Evolutionary conservation across 208 protist genomes (phyloP).

Genomic region (Leishmania guyanensis): DNA sequence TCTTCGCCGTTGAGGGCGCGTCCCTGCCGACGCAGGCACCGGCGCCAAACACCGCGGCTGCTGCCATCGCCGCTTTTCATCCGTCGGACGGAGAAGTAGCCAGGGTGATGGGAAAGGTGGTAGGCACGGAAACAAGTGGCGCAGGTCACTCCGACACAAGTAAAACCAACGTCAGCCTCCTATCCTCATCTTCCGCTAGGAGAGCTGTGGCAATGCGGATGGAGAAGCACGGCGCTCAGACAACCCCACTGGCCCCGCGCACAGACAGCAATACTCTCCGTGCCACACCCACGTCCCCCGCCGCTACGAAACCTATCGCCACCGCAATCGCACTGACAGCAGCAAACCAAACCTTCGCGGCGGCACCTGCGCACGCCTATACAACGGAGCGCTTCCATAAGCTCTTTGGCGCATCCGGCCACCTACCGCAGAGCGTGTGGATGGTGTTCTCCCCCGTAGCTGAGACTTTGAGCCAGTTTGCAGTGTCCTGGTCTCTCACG

Average conservation of each 20-base stretch:
- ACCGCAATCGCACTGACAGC: too few species aligned
- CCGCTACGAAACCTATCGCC: too few species aligned
- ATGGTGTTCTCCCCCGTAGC: constrained; percentile 15
- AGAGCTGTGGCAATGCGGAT: neutral
- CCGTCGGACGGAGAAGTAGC: neutral
- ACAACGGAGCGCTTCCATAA: constrained; percentile 24
- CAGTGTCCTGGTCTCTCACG: constrained; percentile 29
- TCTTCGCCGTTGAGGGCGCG: constrained; percentile 25
- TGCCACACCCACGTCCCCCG: neutral
- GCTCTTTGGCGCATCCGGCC: constrained; percentile 16
- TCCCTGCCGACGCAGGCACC: neutral
- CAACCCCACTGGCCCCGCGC: neutral
- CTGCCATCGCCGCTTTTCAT: neutral
- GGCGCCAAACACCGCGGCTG: neutral
- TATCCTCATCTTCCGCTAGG: neutral
- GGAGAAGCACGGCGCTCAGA: constrained; percentile 1
- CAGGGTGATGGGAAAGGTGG: neutral
- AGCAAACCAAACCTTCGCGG: neutral
- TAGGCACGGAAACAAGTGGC: neutral
- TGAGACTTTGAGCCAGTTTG: constrained; percentile 20
- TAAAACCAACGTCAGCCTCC: neutral
- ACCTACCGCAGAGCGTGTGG: constrained; percentile 20
- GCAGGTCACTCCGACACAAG: neutral
- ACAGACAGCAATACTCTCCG: neutral
- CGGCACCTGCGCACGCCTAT: constrained; percentile 12